Evolutionary conservation across 169 alveolate species (phyloP).

Genomic region (Cryptosporidium muris): DNA sequence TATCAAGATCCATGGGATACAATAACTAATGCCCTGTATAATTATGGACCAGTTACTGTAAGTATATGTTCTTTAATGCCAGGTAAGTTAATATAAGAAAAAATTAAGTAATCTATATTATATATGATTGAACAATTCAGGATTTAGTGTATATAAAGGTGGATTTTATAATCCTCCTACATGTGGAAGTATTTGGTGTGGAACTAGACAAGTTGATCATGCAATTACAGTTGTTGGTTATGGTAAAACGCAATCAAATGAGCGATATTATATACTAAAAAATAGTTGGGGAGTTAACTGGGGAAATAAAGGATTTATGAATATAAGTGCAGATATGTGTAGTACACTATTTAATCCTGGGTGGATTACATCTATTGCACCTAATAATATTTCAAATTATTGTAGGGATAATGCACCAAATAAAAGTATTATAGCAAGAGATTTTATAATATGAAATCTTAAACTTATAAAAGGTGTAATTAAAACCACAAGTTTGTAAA

Average conservation of each 20-base stretch:
- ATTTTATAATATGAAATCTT: constrained; percentile 6
- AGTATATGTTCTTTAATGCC: constrained; percentile 70
- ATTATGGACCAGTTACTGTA: constrained; percentile 68
- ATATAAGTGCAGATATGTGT: constrained; percentile 71
- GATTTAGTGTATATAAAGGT: constrained; percentile 42
- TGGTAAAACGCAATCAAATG: constrained; percentile 64
- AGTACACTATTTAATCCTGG: constrained; percentile 68
- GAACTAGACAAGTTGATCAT: constrained; percentile 75
- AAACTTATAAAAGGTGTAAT: too few relatives aligned
- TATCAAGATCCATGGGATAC: constrained; percentile 69
- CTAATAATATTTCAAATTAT: constrained; percentile 26
- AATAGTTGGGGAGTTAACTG: constrained; percentile 87
- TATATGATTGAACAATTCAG: neutral
- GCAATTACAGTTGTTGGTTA: constrained; percentile 78
- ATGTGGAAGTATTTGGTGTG: constrained; percentile 72
- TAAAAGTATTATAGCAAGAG: constrained; percentile 11
- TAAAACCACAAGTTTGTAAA: too few relatives aligned
- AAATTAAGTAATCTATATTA: neutral
- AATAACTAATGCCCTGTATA: constrained; percentile 52
- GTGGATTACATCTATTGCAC: constrained; percentile 46
- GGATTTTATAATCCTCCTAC: constrained; percentile 68
- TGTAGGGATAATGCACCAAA: constrained; percentile 28
- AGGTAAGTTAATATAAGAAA: constrained; percentile 18
- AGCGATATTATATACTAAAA: constrained; percentile 80
- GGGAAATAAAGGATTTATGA: constrained; percentile 85